Conservation (phyloP, 805 yeast genomes). For the Pichia sporocuriosa region DNA sequence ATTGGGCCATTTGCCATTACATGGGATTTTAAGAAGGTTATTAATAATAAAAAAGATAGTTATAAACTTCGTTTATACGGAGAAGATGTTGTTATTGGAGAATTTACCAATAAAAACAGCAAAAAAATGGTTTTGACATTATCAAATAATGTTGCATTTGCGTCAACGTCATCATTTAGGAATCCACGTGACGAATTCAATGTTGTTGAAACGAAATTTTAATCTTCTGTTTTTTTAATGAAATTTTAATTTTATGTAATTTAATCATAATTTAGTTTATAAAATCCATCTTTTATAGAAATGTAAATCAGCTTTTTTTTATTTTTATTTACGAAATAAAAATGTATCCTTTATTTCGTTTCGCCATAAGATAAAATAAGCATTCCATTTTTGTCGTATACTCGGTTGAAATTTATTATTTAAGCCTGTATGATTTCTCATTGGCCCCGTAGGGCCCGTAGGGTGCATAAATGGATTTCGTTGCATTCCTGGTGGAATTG, state of each 20-base stretch:
- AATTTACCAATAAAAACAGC: constrained; percentile 69
- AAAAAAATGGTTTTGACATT: constrained; percentile 66
- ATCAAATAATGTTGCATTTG: constrained; percentile 71
- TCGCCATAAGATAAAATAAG: constrained; percentile 50
- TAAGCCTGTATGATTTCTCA: background rate
- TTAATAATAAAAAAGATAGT: constrained; percentile 45
- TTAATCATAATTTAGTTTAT: too few species aligned
- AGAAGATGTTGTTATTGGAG: constrained; percentile 63
- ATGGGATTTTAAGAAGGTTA: constrained; percentile 64
- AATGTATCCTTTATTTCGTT: constrained; percentile 54
- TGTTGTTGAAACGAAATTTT: constrained; percentile 22
- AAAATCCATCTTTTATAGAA: too few species aligned
- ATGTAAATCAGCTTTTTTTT: too few species aligned
- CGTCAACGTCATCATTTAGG: constrained; percentile 51
- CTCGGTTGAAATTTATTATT: constrained; percentile 38
- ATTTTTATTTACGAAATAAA: constrained; percentile 35
- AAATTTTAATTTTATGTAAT: too few species aligned
- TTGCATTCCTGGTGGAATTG: constrained; percentile 18
- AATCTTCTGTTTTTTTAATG: background rate
- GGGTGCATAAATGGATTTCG: background rate
- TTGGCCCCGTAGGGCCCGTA: background rate
- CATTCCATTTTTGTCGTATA: constrained; percentile 47
- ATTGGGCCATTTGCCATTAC: constrained; percentile 77
- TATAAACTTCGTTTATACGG: constrained; percentile 60
- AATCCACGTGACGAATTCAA: constrained; percentile 36